Conservation (phyloP, 345 rosid genomes). For the Abelmoschus esculentus region DNA sequence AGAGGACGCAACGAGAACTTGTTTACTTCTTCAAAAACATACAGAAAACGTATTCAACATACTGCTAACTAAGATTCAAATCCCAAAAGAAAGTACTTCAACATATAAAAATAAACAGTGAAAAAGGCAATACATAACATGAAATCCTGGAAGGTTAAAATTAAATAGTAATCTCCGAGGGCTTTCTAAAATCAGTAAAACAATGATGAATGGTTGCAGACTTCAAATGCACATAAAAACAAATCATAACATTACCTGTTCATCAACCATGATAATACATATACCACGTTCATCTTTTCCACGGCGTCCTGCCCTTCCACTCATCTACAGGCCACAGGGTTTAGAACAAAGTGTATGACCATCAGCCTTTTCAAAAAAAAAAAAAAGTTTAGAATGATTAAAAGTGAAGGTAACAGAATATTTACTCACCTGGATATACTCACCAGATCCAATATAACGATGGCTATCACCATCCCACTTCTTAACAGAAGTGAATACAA, state of each 20-base stretch:
- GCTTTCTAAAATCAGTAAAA: background rate
- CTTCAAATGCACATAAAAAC: background rate
- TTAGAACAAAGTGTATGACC: constrained; percentile 11
- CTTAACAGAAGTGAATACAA: constrained; percentile 84
- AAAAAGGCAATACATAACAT: background rate
- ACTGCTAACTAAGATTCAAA: background rate
- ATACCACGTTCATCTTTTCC: constrained; percentile 97
- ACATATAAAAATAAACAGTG: background rate
- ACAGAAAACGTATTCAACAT: constrained; percentile 5
- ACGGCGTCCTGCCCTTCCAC: constrained; percentile 99
- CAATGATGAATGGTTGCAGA: background rate
- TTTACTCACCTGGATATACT: constrained; percentile 86
- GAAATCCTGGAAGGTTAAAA: background rate
- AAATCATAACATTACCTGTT: constrained; percentile 45
- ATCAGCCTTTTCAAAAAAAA: background rate
- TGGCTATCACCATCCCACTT: constrained; percentile 99
- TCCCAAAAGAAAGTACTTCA: background rate
- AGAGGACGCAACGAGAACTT: constrained; percentile 4
- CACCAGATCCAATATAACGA: constrained; percentile 91
- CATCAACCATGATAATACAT: constrained; percentile 95
- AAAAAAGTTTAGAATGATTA: background rate
- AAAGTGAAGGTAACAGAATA: constrained; percentile 8
- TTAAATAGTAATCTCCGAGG: background rate
- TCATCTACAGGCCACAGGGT: constrained; percentile 79
- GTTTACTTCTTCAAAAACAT: constrained; percentile 6